These are phyloP conservation scores for Rosa chinensis DNA, from an alignment of 306 rosid genomes.

Conservation along the genomic window DNA sequence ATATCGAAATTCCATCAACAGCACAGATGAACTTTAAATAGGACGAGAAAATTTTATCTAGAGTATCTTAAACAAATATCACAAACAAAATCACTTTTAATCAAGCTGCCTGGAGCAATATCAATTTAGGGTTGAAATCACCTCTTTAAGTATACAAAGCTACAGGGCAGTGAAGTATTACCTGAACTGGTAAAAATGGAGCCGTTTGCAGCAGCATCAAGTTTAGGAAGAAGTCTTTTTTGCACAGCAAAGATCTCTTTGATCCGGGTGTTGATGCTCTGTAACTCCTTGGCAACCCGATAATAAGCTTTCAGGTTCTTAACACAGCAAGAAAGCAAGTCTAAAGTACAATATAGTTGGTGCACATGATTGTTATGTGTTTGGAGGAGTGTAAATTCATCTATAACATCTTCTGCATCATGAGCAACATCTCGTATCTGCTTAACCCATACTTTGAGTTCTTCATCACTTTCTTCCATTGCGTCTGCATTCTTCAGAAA, in stretches of 20 bases:
- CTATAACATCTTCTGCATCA: slow-evolving; percentile 39
- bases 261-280: slow-evolving; percentile 24
- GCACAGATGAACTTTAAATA: not conserved
- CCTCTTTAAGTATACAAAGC: not conserved
- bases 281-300: slow-evolving; percentile 13
- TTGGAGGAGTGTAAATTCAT: slow-evolving; percentile 28
- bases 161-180: not conserved
- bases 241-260: slow-evolving; percentile 13
- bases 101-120: not conserved
- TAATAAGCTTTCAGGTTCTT: slow-evolving; percentile 21
- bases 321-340: slow-evolving; percentile 10
- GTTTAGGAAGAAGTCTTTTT: slow-evolving; percentile 18
- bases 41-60: not conserved
- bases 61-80: not conserved
- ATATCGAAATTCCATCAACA: not conserved
- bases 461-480: slow-evolving; percentile 35
- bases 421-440: slow-evolving; percentile 37
- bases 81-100: not conserved
- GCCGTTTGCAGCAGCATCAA: slow-evolving; percentile 20
- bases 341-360: slow-evolving; percentile 2
- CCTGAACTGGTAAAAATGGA: slow-evolving; percentile 41
- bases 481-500: slow-evolving; percentile 34
- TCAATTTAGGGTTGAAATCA: not conserved
- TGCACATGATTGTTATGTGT: slow-evolving; percentile 5
- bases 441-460: slow-evolving; percentile 34